Base-by-base conservation (phyloP, 108 stramenopile species). In the Nitzschia palea region DNA sequence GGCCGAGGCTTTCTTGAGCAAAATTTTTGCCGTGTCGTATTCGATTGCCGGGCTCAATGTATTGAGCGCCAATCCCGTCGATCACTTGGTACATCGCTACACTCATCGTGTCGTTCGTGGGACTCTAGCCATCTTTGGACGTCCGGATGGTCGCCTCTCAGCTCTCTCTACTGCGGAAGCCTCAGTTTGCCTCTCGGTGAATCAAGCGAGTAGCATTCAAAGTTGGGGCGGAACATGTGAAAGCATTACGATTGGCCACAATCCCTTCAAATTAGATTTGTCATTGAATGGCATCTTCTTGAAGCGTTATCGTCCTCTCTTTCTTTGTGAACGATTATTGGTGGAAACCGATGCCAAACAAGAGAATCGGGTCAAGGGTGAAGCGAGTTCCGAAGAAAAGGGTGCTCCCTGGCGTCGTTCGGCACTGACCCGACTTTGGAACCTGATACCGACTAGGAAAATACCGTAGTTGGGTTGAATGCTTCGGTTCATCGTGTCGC, bases 61-160 rank as follows among this genome's bases (percentile, higher is more conserved):
- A 2, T 62, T 89, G 27, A 72, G 72, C 31, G 91, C 82, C 1
- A 89, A 88, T 73, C 84, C 87, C 26, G 33, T 70, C 17, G 93
- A 94, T 62, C 89, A 94, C 55, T 80, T 94, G 14, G 87, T 94
- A 23, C 93, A 94, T 71, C 75, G 88, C 8, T 78, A 85, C 44
- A 87, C 86, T n/a, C 73, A 74, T 44, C 56, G 69, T 42, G 89
- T 94, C 17, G 86, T 80, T 3, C 74, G 93, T 4, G 93, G 93
- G 15, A 57, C 80, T 15, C 65, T 94, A 28, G 65, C 90, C 0
- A 80, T 90, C 9, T 88, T 86, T 57, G 93, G 93, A 18, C 69
- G 93, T 2, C 93, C 93, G n/a, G 93, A 94, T 47, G 93, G 93
- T 3, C 74, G 89, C 9, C 79, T 94, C 17, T 80, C 86, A 37